A percentile compares a stretch with the other conserved stretches of the same genome.
Conservation (phyloP, 1,284 basidiomycete species). For the Wallemia ichthyophaga region DNA sequence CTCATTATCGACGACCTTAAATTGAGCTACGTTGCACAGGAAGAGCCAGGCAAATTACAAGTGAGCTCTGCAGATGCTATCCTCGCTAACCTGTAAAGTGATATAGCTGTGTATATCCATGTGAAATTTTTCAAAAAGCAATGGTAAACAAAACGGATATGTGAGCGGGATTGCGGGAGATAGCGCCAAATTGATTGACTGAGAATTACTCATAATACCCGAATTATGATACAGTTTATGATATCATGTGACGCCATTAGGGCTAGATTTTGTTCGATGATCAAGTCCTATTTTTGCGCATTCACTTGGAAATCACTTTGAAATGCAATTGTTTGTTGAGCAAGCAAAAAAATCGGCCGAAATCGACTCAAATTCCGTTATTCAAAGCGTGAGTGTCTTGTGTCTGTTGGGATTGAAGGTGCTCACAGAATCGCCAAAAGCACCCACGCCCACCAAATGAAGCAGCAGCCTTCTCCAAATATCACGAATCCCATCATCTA, state of each 20-base stretch:
- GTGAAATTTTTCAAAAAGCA: too few relatives aligned
- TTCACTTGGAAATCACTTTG: too few relatives aligned
- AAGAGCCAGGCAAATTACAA: slow-evolving; percentile 23
- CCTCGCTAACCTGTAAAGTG: slow-evolving; percentile 22
- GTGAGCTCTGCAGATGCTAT: slow-evolving; percentile 36
- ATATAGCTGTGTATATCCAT: too few relatives aligned
- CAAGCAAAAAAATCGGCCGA: background rate
- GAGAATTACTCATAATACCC: too few relatives aligned
- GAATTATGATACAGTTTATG: too few relatives aligned
- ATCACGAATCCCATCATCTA: background rate
- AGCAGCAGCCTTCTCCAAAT: background rate
- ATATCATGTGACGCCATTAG: too few relatives aligned
- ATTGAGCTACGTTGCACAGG: slow-evolving; percentile 29
- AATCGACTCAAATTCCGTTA: background rate
- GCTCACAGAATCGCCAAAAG: background rate
- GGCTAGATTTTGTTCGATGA: too few relatives aligned
- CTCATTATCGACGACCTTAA: slow-evolving; percentile 38
- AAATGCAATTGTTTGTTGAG: background rate
- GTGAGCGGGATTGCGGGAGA: too few relatives aligned
- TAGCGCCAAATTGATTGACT: too few relatives aligned
- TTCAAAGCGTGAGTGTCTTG: background rate
- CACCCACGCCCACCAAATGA: background rate
- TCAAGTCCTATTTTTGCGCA: too few relatives aligned
- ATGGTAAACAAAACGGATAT: too few relatives aligned
- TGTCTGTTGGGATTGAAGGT: too few relatives aligned